phyloP scores from a whole-genome alignment of 2,329 filamentous ascomycete genomes.

The Sclerotinia spermophila region DNA sequence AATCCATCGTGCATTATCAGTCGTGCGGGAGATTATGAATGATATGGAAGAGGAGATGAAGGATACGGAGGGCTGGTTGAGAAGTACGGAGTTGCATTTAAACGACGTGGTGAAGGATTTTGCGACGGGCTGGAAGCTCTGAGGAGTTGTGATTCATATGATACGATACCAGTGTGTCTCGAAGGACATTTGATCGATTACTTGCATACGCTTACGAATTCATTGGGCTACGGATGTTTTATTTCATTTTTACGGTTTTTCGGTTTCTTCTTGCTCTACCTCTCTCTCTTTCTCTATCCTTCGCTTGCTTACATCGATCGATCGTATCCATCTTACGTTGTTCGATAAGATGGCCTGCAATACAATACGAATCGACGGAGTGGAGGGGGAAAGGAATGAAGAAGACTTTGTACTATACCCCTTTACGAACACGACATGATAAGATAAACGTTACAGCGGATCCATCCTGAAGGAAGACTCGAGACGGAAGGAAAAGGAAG shows the following conservation, averaged over 20 bases:
- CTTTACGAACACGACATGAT: background rate
- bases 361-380: background rate
- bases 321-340: background rate
- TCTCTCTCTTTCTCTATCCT: background rate
- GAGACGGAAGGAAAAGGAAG: background rate
- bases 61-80: background rate
- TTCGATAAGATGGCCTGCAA: too few relatives aligned
- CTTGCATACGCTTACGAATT: background rate
- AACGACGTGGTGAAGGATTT: background rate
- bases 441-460: background rate
- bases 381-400: background rate
- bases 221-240: background rate
- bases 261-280: background rate
- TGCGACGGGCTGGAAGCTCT: background rate
- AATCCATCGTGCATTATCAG: background rate
- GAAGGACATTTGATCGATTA: background rate
- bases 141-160: background rate
- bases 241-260: background rate
- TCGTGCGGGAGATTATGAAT: background rate
- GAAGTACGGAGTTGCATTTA: background rate
- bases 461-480: background rate
- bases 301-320: background rate
- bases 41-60: background rate
- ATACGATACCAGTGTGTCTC: background rate
- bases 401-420: background rate